phyloP scores from a whole-genome alignment of 2,329 filamentous ascomycete species.

The Calonectria montana region DNA sequence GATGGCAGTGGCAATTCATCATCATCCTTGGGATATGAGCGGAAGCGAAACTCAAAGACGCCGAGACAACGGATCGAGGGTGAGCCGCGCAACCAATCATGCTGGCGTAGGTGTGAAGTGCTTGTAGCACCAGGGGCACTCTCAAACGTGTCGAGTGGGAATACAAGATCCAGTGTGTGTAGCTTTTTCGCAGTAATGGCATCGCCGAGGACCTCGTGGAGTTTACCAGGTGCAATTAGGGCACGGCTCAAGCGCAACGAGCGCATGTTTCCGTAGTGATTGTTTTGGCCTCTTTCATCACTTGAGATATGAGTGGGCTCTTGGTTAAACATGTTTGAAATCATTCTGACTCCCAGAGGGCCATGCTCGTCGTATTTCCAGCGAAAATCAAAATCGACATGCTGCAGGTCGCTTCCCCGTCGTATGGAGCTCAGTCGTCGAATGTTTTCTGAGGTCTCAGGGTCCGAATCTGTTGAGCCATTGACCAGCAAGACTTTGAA shows the following conservation, averaged over 20 bases:
- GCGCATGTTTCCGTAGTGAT: slow-evolving; percentile 42
- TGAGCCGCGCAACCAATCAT: slow-evolving; percentile 51
- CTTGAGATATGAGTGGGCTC: slow-evolving; percentile 21
- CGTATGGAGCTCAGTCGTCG: slow-evolving; percentile 43
- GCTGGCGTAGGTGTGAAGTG: slow-evolving; percentile 43
- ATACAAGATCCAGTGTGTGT: slow-evolving; percentile 50
- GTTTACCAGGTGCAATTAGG: slow-evolving; percentile 37
- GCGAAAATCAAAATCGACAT: slow-evolving; percentile 47
- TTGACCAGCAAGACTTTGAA: slow-evolving; percentile 45
- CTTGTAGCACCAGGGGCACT: slow-evolving; percentile 41
- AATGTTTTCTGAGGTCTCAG: slow-evolving; percentile 36
- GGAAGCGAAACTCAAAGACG: slow-evolving; percentile 50
- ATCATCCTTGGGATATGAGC: slow-evolving; percentile 40
- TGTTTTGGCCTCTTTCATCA: slow-evolving; percentile 24
- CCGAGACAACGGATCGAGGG: slow-evolving; percentile 48
- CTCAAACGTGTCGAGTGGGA: slow-evolving; percentile 43
- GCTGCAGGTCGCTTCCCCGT: slow-evolving; percentile 39
- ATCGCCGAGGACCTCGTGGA: slow-evolving; percentile 39
- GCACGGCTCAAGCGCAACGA: slow-evolving; percentile 43
- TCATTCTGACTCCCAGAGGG: slow-evolving; percentile 32
- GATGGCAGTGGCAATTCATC: slow-evolving; percentile 46
- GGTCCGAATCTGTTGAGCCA: slow-evolving; percentile 35
- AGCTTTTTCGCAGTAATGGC: slow-evolving; percentile 45
- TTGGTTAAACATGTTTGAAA: slow-evolving; percentile 31
- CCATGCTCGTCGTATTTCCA: slow-evolving; percentile 39